These are phyloP conservation scores for Diophrys sp. DNA, from an alignment of 73 alveolate genomes.

Conservation along the genomic window DNA sequence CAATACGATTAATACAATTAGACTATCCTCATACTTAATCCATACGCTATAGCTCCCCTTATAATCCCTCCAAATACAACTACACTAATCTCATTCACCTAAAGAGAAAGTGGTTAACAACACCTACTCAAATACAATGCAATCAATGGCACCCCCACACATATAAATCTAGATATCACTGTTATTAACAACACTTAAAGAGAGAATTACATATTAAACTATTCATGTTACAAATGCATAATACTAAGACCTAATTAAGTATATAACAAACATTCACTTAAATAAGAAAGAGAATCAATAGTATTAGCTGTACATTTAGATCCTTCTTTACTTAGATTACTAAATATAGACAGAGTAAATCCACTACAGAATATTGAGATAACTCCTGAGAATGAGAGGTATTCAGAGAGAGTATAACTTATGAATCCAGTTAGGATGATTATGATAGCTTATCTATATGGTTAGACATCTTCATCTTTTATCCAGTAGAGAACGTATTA, in stretches of 20 bases:
- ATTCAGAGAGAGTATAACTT: slow-evolving; percentile 87
- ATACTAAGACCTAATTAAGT: slow-evolving; percentile 43
- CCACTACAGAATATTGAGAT: slow-evolving; percentile 93
- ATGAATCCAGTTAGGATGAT: slow-evolving; percentile 84
- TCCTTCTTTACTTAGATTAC: slow-evolving; percentile 81
- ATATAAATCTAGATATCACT: slow-evolving; percentile 30
- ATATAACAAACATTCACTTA: slow-evolving; percentile 35
- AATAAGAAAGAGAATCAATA: slow-evolving; percentile 29
- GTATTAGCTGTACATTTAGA: slow-evolving; percentile 77
- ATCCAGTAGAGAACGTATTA: slow-evolving; percentile 50
- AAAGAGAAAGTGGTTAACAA: slow-evolving; percentile 38
- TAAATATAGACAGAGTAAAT: slow-evolving; percentile 73
- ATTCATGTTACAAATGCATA: slow-evolving; percentile 1
- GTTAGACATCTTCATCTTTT: slow-evolving; percentile 83
- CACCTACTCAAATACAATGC: slow-evolving; percentile 4
- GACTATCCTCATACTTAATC: slow-evolving; percentile 70
- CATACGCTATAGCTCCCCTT: slow-evolving; percentile 97
- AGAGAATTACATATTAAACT: slow-evolving; percentile 10
- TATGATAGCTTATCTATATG: slow-evolving; percentile 84
- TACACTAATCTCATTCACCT: slow-evolving; percentile 68
- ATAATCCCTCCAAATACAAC: slow-evolving; percentile 89
- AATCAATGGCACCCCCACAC: slow-evolving; percentile 29
- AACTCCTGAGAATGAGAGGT: slow-evolving; percentile 83
- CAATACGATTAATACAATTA: no score
- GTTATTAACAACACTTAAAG: slow-evolving; percentile 12